Evolutionary conservation across 768 basidiomycete species (phyloP), one percentile per base, ranked within the genome.

Genomic region (Tulasnella sp.): DNA sequence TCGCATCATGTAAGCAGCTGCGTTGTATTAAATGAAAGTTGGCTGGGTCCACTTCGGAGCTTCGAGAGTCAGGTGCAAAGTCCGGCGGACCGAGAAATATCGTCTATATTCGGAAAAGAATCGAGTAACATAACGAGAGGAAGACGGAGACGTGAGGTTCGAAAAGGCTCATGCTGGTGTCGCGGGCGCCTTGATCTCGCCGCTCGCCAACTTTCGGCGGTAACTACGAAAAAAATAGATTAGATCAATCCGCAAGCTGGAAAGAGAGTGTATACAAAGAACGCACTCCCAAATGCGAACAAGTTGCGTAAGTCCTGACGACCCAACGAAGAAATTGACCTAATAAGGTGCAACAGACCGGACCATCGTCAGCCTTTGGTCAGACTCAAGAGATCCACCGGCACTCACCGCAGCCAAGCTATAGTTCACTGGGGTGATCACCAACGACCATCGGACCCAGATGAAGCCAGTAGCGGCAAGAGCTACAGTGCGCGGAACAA

Each of bases 401-500:
- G 83, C 73, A 88, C 92, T 81, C 86, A 97, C 96, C 69, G 95
- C 96, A 24, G 96, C 97, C 81, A 98, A 88, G 84, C 95, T 96
- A 88, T 96, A 96, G 87, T 98, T 98, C 82, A 98, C 88, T 14
- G 97, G 97, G 50, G 88, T 97, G 85, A 98, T 98, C 78, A 98
- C 97, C 44, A 99, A 84, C 9, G 96, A 98, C 87, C 98, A 99
- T 82, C 98, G 93, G 60, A 99, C 97, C 98, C 98, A 99, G 86
- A 99, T 99, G 84, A 98, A 89, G 14, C 98, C 98, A 12, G 98
- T 99, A 37, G 93, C 94, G 12, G 95, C 89, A 74, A 99, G 90
- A 73, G 98, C 97, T 97, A 83, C 9, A 16, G 37, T 22, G 20
- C 41, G 60, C 37, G n/a, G 31, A 28, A n/a, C 5, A 12, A 42